These are phyloP conservation scores for Pythium folliculosum DNA, from an alignment of 352 stramenopile genomes.

Conservation along the genomic window DNA sequence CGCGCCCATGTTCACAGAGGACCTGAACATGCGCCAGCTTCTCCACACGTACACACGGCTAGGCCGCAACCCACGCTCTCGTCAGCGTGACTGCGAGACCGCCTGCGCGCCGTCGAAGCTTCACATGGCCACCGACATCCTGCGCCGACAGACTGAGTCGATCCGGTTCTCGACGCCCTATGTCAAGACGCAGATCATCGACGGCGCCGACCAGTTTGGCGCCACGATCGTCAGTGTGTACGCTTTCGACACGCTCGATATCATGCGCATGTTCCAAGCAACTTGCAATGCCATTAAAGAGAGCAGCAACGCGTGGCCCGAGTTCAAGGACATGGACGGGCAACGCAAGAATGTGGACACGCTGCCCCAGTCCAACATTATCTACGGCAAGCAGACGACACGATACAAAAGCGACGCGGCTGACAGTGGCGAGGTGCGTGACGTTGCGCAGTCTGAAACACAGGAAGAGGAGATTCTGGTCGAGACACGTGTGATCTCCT, in stretches of 20 bases:
- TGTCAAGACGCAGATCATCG: constrained; percentile 38
- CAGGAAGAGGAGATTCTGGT: constrained; percentile 36
- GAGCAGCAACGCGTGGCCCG: constrained; percentile 45
- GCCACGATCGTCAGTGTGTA: constrained; percentile 53
- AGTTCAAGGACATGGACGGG: constrained; percentile 37
- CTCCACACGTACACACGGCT: constrained; percentile 62
- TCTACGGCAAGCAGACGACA: constrained; percentile 42
- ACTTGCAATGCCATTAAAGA: constrained; percentile 45
- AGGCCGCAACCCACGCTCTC: constrained; percentile 37
- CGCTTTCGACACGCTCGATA: constrained; percentile 50
- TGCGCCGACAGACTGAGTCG: constrained; percentile 48
- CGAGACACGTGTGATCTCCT: constrained; percentile 32
- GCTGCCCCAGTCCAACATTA: constrained; percentile 41
- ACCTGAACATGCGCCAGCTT: constrained; percentile 53
- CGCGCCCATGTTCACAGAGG: constrained; percentile 25
- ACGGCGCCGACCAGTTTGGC: constrained; percentile 36
- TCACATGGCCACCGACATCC: constrained; percentile 50
- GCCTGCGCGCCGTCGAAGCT: constrained; percentile 51
- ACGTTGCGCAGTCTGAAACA: neutral
- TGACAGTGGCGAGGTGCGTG: neutral
- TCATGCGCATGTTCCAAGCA: constrained; percentile 44
- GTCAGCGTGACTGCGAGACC: constrained; percentile 44
- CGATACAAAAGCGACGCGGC: constrained; percentile 34
- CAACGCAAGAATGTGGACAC: constrained; percentile 35
- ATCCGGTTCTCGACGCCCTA: constrained; percentile 39